A percentile compares a stretch with the other conserved stretches of the same genome.
Evolutionary conservation across 2,329 filamentous ascomycete genomes (phyloP).

Genomic region (Paracorniculantispora psalliotae): DNA sequence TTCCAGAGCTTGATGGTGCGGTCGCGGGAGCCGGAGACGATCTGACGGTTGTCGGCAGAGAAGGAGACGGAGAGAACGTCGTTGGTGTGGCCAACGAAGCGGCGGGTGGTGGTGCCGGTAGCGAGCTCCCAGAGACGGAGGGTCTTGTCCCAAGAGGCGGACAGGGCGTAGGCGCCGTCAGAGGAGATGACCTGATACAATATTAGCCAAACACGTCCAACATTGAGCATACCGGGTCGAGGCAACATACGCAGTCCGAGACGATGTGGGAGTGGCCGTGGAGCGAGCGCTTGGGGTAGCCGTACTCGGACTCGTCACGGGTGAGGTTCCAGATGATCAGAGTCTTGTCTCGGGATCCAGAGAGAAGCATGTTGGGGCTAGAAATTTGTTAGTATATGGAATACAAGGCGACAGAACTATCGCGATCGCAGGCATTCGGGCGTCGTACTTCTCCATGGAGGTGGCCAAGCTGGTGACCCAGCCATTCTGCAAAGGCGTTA

Average conservation of each 20-base stretch:
- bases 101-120: slow-evolving; percentile 92
- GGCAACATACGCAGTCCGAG: slow-evolving; percentile 90
- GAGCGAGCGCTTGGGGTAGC: slow-evolving; percentile 98
- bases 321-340: slow-evolving; percentile 99
- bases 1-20: slow-evolving; percentile 99
- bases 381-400: slow-evolving; percentile 20
- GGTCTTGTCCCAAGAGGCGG: slow-evolving; percentile 99
- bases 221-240: neutral
- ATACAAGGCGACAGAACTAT: neutral
- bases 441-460: slow-evolving; percentile 91
- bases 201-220: slow-evolving; percentile 21
- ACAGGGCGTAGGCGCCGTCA: slow-evolving; percentile 97
- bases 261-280: slow-evolving; percentile 99
- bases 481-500: slow-evolving; percentile 59
- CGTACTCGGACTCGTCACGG: slow-evolving; percentile 96
- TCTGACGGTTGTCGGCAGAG: slow-evolving; percentile 99
- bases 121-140: slow-evolving; percentile 99
- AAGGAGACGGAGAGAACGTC: slow-evolving; percentile 99
- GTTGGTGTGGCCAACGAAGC: slow-evolving; percentile 98
- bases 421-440: neutral
- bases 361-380: slow-evolving; percentile 99
- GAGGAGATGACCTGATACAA: slow-evolving; percentile 85
- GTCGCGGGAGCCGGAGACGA: slow-evolving; percentile 97
- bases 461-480: slow-evolving; percentile 99
- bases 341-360: slow-evolving; percentile 94